Evolutionary conservation across 495 filamentous ascomycete genomes (phyloP).

Genomic region (Podospora australis): DNA sequence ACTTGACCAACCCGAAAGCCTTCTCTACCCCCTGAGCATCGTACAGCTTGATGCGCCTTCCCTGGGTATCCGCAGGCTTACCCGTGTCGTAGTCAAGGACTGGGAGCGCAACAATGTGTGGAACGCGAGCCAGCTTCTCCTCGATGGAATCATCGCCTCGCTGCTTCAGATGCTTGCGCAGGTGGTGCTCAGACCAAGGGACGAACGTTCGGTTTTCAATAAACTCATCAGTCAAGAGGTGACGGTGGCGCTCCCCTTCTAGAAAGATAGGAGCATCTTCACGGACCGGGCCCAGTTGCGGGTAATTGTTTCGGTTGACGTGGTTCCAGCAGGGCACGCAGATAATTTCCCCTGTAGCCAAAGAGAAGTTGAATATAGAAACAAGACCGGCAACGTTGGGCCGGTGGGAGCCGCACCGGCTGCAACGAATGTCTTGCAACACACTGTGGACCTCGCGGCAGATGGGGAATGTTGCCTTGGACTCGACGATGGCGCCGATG

Average conservation of each 20-base stretch:
- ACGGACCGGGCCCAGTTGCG: too few species aligned
- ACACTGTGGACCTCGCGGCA: not conserved
- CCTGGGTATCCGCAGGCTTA: not conserved
- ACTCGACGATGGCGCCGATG: not conserved
- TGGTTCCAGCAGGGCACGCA: not conserved
- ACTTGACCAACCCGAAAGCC: not conserved
- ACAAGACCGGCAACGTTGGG: not conserved
- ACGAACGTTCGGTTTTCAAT: not conserved
- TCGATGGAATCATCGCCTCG: not conserved
- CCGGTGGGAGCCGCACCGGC: too few species aligned
- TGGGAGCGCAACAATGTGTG: too few species aligned
- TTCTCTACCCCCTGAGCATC: not conserved
- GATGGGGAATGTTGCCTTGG: not conserved
- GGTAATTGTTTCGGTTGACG: not conserved
- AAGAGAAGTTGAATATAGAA: not conserved
- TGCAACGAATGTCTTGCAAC: not conserved
- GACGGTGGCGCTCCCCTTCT: too few species aligned
- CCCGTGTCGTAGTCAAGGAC: too few species aligned
- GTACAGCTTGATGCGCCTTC: not conserved
- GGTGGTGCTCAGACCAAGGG: not conserved
- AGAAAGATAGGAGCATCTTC: too few species aligned
- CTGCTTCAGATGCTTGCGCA: not conserved
- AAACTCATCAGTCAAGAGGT: too few species aligned
- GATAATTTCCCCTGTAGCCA: not conserved
- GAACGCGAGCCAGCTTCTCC: not conserved